Percentiles rank a stretch among this genome's conserved stretches.
Evolutionary conservation across 1,139 yeast genomes (phyloP).

Genomic region (Kodamaea arcana): DNA sequence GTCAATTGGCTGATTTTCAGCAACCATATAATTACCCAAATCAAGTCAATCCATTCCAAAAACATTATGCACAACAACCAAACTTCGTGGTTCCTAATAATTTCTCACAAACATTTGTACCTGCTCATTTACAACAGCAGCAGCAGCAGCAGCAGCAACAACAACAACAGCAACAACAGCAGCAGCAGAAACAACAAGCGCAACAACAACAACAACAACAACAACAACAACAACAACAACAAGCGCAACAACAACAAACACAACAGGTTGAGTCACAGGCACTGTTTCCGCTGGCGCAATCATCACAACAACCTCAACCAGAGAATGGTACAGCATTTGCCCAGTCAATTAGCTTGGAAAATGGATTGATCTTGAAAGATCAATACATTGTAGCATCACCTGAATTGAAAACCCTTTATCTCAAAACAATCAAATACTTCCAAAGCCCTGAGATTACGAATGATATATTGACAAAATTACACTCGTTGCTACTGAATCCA

Average conservation of each 20-base stretch:
- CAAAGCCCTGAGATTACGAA: conserved; percentile 32
- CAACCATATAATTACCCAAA: conserved; percentile 8
- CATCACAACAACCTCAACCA: conserved; percentile 4
- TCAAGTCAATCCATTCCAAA: conserved; percentile 6
- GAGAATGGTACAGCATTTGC: conserved; percentile 1
- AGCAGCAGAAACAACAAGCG: conserved; percentile 4
- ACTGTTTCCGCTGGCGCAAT: too few relatives aligned
- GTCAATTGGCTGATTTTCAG: conserved; percentile 38
- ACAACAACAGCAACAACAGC: conserved; percentile 1
- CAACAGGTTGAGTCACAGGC: conserved; percentile 9
- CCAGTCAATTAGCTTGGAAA: conserved; percentile 42
- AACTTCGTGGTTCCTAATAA: conserved; percentile 7
- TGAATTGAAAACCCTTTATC: conserved; percentile 41
- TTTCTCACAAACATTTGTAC: conserved; percentile 4
- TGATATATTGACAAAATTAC: conserved; percentile 35
- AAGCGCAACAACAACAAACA: conserved; percentile 7
- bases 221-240: conserved; percentile 1
- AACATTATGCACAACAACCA: conserved; percentile 6
- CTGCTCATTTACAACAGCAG: conserved; percentile 7
- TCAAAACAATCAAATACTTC: conserved; percentile 46
- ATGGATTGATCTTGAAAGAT: conserved; percentile 51
- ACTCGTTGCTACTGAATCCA: conserved; percentile 26
- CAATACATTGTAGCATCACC: conserved; percentile 52
- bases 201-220: conserved; percentile 4
- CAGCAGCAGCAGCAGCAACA: conserved; percentile 2